A percentile compares a stretch with the other conserved stretches of the same genome.
Conservation (phyloP, 352 stramenopile species). For the Globisporangium viniferum region DNA sequence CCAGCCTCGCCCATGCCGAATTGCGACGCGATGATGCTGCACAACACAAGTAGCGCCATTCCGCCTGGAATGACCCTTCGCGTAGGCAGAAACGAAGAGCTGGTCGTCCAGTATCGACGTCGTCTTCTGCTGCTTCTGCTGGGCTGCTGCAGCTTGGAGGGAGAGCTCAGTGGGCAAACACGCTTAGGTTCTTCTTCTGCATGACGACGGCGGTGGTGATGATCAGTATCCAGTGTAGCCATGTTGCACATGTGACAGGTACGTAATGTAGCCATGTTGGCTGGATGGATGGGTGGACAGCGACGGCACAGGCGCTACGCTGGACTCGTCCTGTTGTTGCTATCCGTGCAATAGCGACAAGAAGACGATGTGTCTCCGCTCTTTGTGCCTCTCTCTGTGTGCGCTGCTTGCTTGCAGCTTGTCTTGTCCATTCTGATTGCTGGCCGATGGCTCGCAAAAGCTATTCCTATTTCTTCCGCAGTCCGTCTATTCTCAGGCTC, state of each 20-base stretch:
- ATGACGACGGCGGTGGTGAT: neutral
- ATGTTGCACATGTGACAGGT: neutral
- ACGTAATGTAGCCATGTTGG: constrained; percentile 2
- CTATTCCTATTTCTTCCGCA: neutral
- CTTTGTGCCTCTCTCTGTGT: neutral
- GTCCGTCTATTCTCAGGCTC: neutral
- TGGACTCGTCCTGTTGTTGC: neutral
- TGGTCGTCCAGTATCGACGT: neutral
- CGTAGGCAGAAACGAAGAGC: neutral
- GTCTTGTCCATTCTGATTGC: neutral
- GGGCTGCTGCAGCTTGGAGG: no score
- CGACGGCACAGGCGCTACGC: neutral
- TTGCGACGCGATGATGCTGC: neutral
- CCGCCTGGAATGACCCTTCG: neutral
- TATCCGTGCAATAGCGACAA: neutral
- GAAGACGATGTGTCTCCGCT: neutral
- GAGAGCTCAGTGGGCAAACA: no score
- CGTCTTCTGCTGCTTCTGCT: neutral
- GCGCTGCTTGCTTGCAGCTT: neutral
- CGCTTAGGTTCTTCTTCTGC: no score
- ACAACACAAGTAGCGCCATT: neutral
- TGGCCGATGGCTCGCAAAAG: neutral
- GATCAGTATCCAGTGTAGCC: neutral
- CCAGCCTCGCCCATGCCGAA: constrained; percentile 1
- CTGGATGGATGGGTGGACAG: neutral